Percentiles rank a stretch among this genome's conserved stretches.
phyloP scores from a whole-genome alignment of 78 protist genomes.

The Chrysochromulina parva region DNA sequence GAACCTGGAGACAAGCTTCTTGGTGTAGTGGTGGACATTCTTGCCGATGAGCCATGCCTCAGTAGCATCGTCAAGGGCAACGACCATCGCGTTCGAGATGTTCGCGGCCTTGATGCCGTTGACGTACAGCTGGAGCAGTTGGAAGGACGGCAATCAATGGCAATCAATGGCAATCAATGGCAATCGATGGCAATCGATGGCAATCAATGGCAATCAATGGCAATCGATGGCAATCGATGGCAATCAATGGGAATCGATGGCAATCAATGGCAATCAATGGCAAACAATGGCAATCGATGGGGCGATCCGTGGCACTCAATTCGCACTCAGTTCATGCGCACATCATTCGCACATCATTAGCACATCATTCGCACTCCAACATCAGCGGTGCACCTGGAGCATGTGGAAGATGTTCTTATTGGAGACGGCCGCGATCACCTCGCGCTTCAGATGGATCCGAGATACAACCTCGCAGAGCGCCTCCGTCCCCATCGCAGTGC shows the following conservation, averaged over 20 bases:
- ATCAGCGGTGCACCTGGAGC: neutral
- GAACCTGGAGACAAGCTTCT: neutral
- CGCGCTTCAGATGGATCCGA: neutral
- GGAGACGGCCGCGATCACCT: constrained; percentile 7
- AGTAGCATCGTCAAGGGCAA: constrained; percentile 16
- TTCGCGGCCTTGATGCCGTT: neutral
- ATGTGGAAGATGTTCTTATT: constrained; percentile 25
- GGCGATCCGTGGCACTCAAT: no score
- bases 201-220: no score
- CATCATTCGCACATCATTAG: no score
- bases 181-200: no score
- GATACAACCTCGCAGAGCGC: neutral
- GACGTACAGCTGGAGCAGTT: neutral
- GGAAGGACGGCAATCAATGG: neutral
- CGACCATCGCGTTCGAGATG: neutral
- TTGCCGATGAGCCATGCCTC: neutral
- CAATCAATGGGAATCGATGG: no score
- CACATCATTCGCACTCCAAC: no score
- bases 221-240: no score
- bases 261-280: no score
- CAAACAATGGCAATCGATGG: no score
- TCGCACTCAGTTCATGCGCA: no score
- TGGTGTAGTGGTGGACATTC: neutral
- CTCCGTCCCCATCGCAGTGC: neutral
- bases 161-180: no score